Base-by-base conservation (phyloP, 2,329 filamentous ascomycete species). In the Colletotrichum tropicale region DNA sequence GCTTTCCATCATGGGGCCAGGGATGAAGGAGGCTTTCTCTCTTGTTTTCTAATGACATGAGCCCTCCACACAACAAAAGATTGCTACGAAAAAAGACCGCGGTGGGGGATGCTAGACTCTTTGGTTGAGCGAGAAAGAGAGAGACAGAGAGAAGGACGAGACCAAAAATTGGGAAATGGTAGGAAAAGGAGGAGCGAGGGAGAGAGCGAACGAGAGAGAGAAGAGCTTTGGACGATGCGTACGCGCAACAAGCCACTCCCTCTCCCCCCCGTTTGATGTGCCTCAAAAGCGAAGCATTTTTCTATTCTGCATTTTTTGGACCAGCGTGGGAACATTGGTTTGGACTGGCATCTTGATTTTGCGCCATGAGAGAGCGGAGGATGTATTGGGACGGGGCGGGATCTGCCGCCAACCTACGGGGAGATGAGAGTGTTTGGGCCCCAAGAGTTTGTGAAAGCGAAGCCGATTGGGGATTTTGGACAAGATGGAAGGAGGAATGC, bases 101-200 rank as follows among this genome's bases (percentile, higher is more conserved):
- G 62, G 56, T 15, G 66, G 60, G 74, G 66, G 28, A 21, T 71
- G 74, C 60, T 76, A 76, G 74, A 76, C 52, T 76, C 52, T 65
- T 66, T 48, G 34, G 56, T 74, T 61, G 28, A 60, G 71, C 48
- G 48, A 48, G 62, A 66, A 43, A 43, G 38, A 43, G 36, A 43
- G 8, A 43, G 16, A 18, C 16, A 43, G 16, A 43, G 38, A 43
- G 38, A 43, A 21, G 43, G 43, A 12, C 21, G 43, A 21, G 43
- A 48, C 43, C 18, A 16, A 21, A 66, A 64, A 28, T 28, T 58
- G 26, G 43, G 18, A 48, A 48, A 21, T 12, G 10, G 10, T 10
- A 21, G 43, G 43, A 48, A 48, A 21, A 21, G 43, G 18, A 48
- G 43, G 43, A 48, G 43, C 43, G 43, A 18, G 18, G 10, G n/a